A percentile compares a stretch with the other conserved stretches of the same genome.
These are phyloP conservation scores for Leptodontidium sp. DNA, from an alignment of 2,329 filamentous ascomycete species.

Conservation along the genomic window DNA sequence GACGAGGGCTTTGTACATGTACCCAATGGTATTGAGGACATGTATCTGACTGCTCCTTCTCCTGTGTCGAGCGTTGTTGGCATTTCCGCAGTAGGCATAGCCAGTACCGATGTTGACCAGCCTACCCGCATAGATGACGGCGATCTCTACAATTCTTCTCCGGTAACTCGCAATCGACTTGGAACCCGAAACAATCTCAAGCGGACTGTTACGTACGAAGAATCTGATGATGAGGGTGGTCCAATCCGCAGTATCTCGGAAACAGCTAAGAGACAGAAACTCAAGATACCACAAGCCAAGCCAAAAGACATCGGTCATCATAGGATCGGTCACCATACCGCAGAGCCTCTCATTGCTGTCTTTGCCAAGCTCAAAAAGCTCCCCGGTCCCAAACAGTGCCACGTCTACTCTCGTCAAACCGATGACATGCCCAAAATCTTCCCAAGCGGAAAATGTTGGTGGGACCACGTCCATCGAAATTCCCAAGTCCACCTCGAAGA, in stretches of 20 bases:
- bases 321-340: constrained; percentile 8
- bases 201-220: not conserved
- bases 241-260: not conserved
- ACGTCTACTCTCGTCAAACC: not conserved
- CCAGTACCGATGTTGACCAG: no score
- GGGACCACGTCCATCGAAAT: not conserved
- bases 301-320: not conserved
- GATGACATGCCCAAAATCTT: not conserved
- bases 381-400: no score
- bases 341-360: constrained; percentile 2
- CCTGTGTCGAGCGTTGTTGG: not conserved
- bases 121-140: no score
- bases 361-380: constrained; percentile 4
- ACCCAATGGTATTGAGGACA: not conserved
- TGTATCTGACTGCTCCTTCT: not conserved
- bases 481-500: not conserved
- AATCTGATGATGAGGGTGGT: constrained; percentile 11
- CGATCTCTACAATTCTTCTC: not conserved
- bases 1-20: not conserved
- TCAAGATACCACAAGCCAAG: not conserved
- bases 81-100: not conserved
- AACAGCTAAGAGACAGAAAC: not conserved
- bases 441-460: not conserved
- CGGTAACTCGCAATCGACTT: not conserved
- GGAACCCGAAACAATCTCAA: not conserved